Percentiles rank a stretch among this genome's conserved stretches.
Evolutionary conservation across 345 rosid species (phyloP).

Genomic region (Schrenkiella parvula): DNA sequence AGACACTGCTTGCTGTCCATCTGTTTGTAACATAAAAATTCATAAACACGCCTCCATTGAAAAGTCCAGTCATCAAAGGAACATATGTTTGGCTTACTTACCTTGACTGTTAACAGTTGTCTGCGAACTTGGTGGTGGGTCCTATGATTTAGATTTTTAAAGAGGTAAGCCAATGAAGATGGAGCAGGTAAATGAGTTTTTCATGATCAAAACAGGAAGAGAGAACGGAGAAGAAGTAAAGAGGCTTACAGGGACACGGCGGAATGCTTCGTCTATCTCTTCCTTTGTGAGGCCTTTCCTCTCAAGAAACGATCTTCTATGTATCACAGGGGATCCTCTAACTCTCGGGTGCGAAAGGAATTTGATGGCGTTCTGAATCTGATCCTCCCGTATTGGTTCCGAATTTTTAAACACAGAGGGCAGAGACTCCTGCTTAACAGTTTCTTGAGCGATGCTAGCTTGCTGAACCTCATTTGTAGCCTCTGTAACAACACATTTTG

Average conservation of each 20-base stretch:
- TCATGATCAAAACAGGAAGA: neutral
- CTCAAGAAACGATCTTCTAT: constrained; percentile 92
- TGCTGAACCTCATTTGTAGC: constrained; percentile 47
- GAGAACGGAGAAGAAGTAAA: neutral
- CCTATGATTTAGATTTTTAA: constrained; percentile 44
- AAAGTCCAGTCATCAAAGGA: constrained; percentile 7
- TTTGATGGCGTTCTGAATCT: constrained; percentile 88
- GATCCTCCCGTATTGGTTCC: constrained; percentile 91
- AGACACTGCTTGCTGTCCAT: constrained; percentile 51
- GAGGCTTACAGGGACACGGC: constrained; percentile 75
- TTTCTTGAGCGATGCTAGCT: constrained; percentile 39
- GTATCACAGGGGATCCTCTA: constrained; percentile 81
- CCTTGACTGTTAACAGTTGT: constrained; percentile 53
- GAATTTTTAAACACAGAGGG: constrained; percentile 81
- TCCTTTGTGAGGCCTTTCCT: constrained; percentile 93
- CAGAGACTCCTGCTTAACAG: constrained; percentile 37
- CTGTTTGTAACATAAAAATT: constrained; percentile 38
- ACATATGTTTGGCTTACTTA: constrained; percentile 25
- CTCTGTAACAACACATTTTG: constrained; percentile 35
- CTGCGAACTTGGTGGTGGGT: constrained; percentile 72
- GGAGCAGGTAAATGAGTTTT: neutral
- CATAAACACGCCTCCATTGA: neutral
- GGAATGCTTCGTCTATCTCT: constrained; percentile 97
- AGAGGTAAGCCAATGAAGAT: neutral
- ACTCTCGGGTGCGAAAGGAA: constrained; percentile 96